These are phyloP conservation scores for Talaromyces wortmannii DNA, from an alignment of 495 filamentous ascomycete species.

Conservation along the genomic window DNA sequence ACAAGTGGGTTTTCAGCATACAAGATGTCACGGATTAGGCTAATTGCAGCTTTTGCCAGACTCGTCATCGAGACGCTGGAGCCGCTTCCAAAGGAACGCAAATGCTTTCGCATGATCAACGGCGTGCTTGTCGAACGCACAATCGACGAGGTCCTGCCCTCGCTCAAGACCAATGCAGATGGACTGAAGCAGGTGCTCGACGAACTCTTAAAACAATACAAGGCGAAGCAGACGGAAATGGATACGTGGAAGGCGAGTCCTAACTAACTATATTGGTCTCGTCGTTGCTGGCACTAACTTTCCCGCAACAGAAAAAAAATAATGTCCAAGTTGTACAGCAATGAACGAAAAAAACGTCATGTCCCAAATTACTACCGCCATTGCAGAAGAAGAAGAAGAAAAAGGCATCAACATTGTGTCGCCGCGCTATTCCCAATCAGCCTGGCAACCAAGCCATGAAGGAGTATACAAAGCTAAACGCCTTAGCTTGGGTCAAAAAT, in stretches of 20 bases:
- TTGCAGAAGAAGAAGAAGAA: background rate
- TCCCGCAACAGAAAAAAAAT: constrained; percentile 79
- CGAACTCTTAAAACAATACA: constrained; percentile 94
- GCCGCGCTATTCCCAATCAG: no score
- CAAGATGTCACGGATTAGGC: background rate
- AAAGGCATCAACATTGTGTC: no score
- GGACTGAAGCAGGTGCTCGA: constrained; percentile 94
- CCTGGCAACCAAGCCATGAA: no score
- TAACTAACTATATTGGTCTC: constrained; percentile 4
- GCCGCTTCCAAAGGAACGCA: constrained; percentile 76
- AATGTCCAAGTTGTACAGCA: constrained; percentile 94
- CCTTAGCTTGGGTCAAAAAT: no score
- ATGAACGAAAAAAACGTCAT: constrained; percentile 21
- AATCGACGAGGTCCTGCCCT: constrained; percentile 83
- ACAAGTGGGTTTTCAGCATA: constrained; percentile 65
- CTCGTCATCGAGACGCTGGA: constrained; percentile 92
- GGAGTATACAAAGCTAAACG: no score
- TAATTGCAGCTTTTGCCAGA: constrained; percentile 32
- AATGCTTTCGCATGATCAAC: constrained; percentile 98
- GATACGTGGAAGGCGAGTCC: constrained; percentile 92
- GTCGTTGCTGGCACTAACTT: constrained; percentile 12
- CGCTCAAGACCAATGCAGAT: constrained; percentile 89
- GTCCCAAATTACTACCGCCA: background rate
- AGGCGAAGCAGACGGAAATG: constrained; percentile 86
- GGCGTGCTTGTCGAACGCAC: constrained; percentile 92